Evolutionary conservation across 2,329 filamentous ascomycete species (phyloP), one percentile per base, ranked within the genome.

Genomic region (Aspergillus candidus): DNA sequence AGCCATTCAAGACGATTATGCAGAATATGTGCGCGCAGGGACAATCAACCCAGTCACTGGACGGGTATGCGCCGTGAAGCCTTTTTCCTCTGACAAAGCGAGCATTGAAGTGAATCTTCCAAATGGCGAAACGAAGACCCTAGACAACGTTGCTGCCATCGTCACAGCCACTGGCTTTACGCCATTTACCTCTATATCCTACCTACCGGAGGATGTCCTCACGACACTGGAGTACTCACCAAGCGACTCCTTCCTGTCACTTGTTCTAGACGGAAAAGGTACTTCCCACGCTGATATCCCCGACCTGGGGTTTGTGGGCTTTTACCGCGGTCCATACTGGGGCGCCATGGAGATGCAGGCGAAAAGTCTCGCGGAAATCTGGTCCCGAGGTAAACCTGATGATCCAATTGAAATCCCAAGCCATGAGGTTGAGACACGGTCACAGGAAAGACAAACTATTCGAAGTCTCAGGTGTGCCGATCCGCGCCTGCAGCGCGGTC

Each of bases 261-360:
- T 87, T 1, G 77, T 84, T 0, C 71, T 93, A 1, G 79, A 83
- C 15, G 82, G 84, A 39, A 82, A 86, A 51, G 79, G 78, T 1
- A 82, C 82, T 0, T 71, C 82, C 43, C 78, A 83, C 46, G 74
- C 76, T 0, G 67, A 72, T 0, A 63, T 89, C 0, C 76, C 82
- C 0, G 77, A 77, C 5, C 67, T 93, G 0, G 86, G 85, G 0
- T 90, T 93, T 55, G 82, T 93, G 1, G 88, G 88, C 0, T 88
- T 89, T 65, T 94, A 94, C 59, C 78, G 88, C 48, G 85, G 85
- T 0, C 86, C 87, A 0, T 93, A 88, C 61, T 94, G 88, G 88
- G 84, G 84, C 1, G 81, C 89, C 0, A 88, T 91, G 76, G 87
- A 93, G 62, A 86, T 89, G 83, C 88, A 94, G 65, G 83, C 87